Evolutionary conservation across 1,284 basidiomycete species (phyloP).

Genomic region (Cryptococcus neoformans): DNA sequence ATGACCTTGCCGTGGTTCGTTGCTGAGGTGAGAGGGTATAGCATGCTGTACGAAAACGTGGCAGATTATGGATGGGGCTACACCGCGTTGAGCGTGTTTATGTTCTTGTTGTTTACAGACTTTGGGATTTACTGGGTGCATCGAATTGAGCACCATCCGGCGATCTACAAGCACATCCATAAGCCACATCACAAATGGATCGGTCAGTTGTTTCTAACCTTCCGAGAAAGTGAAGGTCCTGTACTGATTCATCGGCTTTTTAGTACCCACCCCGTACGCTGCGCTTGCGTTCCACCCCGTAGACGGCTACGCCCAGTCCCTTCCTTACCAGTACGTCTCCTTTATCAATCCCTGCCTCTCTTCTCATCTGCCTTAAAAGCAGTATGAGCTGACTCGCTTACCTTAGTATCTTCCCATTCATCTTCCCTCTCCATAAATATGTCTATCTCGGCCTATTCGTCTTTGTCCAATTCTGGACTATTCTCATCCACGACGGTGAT

Average conservation of each 20-base stretch:
- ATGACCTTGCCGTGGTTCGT: conserved; percentile 93
- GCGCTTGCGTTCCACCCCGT: conserved; percentile 97
- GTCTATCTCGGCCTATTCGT: conserved; percentile 81
- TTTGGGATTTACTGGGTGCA: conserved; percentile 93
- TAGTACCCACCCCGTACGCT: conserved; percentile 94
- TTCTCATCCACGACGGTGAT: conserved; percentile 98
- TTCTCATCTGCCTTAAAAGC: background rate
- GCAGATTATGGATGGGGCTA: conserved; percentile 57
- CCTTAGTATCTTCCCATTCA: conserved; percentile 68
- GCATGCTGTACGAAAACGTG: conserved; percentile 72
- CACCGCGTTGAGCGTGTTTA: conserved; percentile 45
- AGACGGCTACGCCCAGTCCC: conserved; percentile 89
- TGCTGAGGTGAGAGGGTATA: conserved; percentile 84
- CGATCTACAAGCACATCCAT: conserved; percentile 85
- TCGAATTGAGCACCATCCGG: conserved; percentile 81
- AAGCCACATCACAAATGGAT: conserved; percentile 99
- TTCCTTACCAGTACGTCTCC: conserved; percentile 73
- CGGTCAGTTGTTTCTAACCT: conserved; percentile 56
- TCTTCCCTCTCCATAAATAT: conserved; percentile 86
- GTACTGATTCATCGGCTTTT: background rate
- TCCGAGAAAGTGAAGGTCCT: background rate
- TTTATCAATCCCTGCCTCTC: background rate
- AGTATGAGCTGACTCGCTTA: background rate
- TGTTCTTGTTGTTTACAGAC: conserved; percentile 89
- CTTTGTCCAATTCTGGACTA: conserved; percentile 86